Evolutionary conservation across 148 eudicot species (phyloP).

Genomic region (Chenopodium formosanum): DNA sequence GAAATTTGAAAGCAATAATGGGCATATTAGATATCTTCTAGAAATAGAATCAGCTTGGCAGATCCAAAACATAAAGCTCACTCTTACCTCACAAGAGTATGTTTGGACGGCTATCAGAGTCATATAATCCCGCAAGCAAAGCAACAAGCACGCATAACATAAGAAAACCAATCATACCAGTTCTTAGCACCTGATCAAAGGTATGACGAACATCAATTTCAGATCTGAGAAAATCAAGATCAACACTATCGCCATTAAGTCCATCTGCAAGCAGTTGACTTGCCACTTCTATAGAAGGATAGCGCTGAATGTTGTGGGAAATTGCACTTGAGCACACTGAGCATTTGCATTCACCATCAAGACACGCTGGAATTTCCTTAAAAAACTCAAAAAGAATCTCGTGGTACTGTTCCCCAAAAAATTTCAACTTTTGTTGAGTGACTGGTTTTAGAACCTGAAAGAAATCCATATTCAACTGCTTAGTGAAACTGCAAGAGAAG

Average conservation of each 20-base stretch:
- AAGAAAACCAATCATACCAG: conserved; percentile 65
- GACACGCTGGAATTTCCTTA: conserved; percentile 61
- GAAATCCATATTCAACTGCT: not conserved
- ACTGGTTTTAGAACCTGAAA: conserved; percentile 71
- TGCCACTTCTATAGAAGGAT: conserved; percentile 21
- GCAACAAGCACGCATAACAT: conserved; percentile 62
- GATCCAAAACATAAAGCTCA: conserved; percentile 4
- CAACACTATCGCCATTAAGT: conserved; percentile 25
- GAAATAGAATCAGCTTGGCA: not conserved
- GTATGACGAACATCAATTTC: conserved; percentile 33
- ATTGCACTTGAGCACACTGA: conserved; percentile 43
- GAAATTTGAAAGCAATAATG: not conserved
- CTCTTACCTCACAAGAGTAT: conserved; percentile 33
- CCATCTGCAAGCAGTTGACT: conserved; percentile 25
- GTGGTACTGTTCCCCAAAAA: conserved; percentile 54
- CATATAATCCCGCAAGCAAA: conserved; percentile 48
- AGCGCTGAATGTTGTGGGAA: conserved; percentile 17
- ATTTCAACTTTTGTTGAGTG: conserved; percentile 67
- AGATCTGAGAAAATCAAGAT: conserved; percentile 27
- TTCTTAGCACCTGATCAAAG: conserved; percentile 48
- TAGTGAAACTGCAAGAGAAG: not conserved
- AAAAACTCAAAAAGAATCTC: conserved; percentile 53
- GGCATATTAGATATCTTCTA: not conserved
- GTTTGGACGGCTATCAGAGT: conserved; percentile 42
- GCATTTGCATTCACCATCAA: conserved; percentile 75